Conservation (phyloP, 2,329 filamentous ascomycete species). For the Fusarium begoniae region DNA sequence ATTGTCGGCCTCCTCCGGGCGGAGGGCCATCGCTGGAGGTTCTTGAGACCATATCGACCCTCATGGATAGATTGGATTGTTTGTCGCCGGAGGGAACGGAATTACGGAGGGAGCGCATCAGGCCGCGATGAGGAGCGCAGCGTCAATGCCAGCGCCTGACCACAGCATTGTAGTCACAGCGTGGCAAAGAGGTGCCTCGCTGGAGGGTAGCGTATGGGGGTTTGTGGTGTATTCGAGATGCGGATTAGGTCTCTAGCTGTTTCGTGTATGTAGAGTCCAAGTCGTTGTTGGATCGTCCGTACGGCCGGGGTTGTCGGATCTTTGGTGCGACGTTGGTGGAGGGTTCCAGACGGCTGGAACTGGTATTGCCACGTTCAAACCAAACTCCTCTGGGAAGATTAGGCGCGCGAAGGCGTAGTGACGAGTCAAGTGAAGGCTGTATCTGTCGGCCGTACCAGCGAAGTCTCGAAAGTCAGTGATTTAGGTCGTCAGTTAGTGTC, state of each 20-base stretch:
- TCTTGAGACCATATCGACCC: slow-evolving; percentile 44
- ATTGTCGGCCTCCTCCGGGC: slow-evolving; percentile 28
- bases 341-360: slow-evolving; percentile 16
- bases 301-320: slow-evolving; percentile 15
- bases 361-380: not conserved
- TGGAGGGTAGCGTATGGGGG: slow-evolving; percentile 17
- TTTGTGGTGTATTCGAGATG: not conserved
- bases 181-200: slow-evolving; percentile 34
- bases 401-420: not conserved
- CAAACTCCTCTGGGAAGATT: not conserved
- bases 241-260: not conserved
- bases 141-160: slow-evolving; percentile 37
- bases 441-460: too few relatives aligned
- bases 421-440: not conserved
- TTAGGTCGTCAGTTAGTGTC: slow-evolving; percentile 7
- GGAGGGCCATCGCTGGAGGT: slow-evolving; percentile 43
- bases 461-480: not conserved
- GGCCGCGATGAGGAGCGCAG: slow-evolving; percentile 35
- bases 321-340: slow-evolving; percentile 23
- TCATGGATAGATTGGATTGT: slow-evolving; percentile 21
- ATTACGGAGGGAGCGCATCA: slow-evolving; percentile 37
- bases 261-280: not conserved
- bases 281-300: slow-evolving; percentile 2
- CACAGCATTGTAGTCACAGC: slow-evolving; percentile 41
- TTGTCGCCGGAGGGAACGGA: slow-evolving; percentile 28